Conservation (phyloP, 169 alveolate genomes). For the Eimeria sp. region DNA sequence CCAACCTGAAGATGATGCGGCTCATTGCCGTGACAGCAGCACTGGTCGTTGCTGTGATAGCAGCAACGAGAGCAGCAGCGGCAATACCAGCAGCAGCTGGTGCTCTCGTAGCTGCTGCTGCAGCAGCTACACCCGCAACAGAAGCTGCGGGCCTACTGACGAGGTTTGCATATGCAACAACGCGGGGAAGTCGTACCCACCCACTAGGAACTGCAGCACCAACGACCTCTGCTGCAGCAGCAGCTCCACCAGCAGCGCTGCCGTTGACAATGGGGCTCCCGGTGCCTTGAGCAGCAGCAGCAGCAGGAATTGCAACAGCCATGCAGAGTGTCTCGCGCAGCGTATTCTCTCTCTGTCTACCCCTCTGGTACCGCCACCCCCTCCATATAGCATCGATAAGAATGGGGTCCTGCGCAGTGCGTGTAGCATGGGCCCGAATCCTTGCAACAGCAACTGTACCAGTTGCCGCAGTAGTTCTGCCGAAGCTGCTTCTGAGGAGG, state of each 20-base stretch:
- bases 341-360: background rate
- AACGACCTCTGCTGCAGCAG: background rate
- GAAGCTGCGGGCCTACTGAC: background rate
- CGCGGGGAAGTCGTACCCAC: background rate
- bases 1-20: background rate
- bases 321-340: background rate
- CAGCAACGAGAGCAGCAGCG: background rate
- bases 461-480: background rate
- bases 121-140: background rate
- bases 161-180: background rate
- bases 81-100: background rate
- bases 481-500: background rate
- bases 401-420: background rate
- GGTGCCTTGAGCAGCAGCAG: background rate
- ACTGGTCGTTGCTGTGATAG: background rate
- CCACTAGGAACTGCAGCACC: background rate
- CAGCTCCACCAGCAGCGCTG: background rate
- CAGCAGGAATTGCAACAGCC: background rate
- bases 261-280: background rate
- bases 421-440: background rate
- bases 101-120: too few relatives aligned
- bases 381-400: conserved; percentile 9
- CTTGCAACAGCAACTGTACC: background rate
- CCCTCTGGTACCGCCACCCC: conserved; percentile 23
- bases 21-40: background rate